Evolutionary conservation across 2,329 filamentous ascomycete genomes (phyloP), one percentile per base, ranked within the genome.

Genomic region (Dothistroma pini): DNA sequence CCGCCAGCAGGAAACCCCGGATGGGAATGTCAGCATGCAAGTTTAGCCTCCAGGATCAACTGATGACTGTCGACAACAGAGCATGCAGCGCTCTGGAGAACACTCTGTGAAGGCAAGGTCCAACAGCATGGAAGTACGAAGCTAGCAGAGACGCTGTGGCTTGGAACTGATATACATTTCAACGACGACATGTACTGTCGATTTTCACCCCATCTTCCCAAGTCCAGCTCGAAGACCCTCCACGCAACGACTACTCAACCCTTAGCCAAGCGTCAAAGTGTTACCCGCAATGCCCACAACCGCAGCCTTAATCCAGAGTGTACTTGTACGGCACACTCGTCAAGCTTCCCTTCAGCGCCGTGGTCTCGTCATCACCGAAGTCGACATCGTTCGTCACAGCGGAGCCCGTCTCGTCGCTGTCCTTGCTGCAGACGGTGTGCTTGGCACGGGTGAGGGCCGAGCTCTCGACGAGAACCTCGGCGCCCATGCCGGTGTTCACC

Each of bases 391-490:
- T 69, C 38, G 69, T 67, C 34, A 75, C 73, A 10, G 77, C 77
- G 53, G 67, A 76, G 6, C 77, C 77, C 9, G 58, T 63, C 50
- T 68, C 71, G 7, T 72, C 71, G 12, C 53, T 64, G 54, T 73
- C 73, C 16, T 66, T 70, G 41, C 65, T 69, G 66, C 74, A 74
- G 7, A 79, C 66, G 2, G 76, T 66, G 67, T 75, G 74, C 64
- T 71, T 72, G 51, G 68, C 53, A 41, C 61, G 64, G 31, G 65
- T 65, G 60, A 76, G 78, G 51, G 74, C 75, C 56, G 75, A 77
- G 68, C 73, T 74, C 70, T 80, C 72, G 16, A 79, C 76, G 22
- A 79, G 75, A 8, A 77, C 66, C 68, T 79, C 74, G 0, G 77
- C 78, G 50, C 76, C 76, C 58, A 74, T 68, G 54, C 78, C 74